Conservation (phyloP, 2,329 filamentous ascomycete species). For the Ophiocordyceps camponoti-floridani region DNA sequence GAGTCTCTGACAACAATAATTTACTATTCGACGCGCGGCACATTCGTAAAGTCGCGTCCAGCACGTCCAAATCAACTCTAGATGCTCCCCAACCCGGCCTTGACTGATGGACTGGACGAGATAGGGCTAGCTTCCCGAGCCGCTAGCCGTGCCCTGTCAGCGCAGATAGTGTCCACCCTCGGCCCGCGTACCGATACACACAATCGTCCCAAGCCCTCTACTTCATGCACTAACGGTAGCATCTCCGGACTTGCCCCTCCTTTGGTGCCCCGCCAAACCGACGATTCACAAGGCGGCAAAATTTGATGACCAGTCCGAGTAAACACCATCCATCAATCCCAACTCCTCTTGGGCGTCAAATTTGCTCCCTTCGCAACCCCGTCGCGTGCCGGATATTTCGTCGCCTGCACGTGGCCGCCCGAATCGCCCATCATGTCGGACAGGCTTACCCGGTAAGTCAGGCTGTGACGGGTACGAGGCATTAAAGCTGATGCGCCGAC, state of each 20-base stretch:
- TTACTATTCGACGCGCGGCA: neutral
- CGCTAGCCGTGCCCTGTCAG: neutral
- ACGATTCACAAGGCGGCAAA: conserved; percentile 21
- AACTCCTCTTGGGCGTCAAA: conserved; percentile 1
- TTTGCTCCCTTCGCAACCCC: neutral
- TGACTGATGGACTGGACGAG: neutral
- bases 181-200: neutral
- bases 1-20: neutral
- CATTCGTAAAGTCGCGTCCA: neutral
- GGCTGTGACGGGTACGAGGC: neutral
- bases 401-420: neutral
- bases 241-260: neutral
- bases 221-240: neutral
- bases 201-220: neutral
- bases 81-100: too few relatives aligned
- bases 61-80: too few relatives aligned
- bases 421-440: conserved; percentile 52
- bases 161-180: neutral
- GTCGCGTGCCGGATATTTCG: neutral
- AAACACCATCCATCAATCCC: conserved; percentile 5
- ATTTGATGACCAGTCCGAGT: conserved; percentile 18
- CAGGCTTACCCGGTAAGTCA: conserved; percentile 79
- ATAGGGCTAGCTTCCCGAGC: neutral
- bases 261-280: conserved; percentile 13
- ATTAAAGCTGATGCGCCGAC: conserved; percentile 9